phyloP scores from a whole-genome alignment of 108 stramenopile genomes.

The Skeletonema potamos region DNA sequence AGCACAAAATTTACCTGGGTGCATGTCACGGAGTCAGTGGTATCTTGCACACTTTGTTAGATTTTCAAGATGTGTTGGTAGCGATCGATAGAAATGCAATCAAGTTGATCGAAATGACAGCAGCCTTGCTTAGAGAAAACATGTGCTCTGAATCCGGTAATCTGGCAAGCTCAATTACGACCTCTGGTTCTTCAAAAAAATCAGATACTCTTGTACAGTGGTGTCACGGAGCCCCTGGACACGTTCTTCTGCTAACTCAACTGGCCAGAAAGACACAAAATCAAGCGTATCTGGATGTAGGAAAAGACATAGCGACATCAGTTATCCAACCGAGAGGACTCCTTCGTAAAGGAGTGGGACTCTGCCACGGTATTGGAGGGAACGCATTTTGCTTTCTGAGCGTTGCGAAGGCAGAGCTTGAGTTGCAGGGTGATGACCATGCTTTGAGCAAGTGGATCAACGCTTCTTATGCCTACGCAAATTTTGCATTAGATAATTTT shows the following conservation, averaged over 20 bases:
- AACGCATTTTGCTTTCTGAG: slow-evolving; percentile 71
- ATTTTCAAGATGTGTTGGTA: slow-evolving; percentile 39
- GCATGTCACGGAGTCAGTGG: slow-evolving; percentile 73
- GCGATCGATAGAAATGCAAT: slow-evolving; percentile 19
- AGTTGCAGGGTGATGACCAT: background rate
- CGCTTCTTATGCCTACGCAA: slow-evolving; percentile 28
- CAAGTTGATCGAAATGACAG: slow-evolving; percentile 42
- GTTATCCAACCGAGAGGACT: slow-evolving; percentile 64
- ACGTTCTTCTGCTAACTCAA: slow-evolving; percentile 51
- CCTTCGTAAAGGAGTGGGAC: slow-evolving; percentile 63
- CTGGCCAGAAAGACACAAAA: slow-evolving; percentile 2
- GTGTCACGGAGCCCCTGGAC: slow-evolving; percentile 76
- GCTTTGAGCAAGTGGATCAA: slow-evolving; percentile 24
- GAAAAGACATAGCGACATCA: slow-evolving; percentile 40
- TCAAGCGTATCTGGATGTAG: slow-evolving; percentile 48
- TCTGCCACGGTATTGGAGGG: slow-evolving; percentile 77
- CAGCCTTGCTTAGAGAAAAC: slow-evolving; percentile 20
- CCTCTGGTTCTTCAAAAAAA: background rate
- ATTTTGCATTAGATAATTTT: slow-evolving; percentile 39
- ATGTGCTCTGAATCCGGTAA: slow-evolving; percentile 56
- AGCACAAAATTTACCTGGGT: slow-evolving; percentile 66
- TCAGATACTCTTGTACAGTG: slow-evolving; percentile 67
- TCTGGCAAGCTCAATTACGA: slow-evolving; percentile 31
- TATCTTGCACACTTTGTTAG: slow-evolving; percentile 58
- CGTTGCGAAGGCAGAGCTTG: slow-evolving; percentile 16